Evolutionary conservation across 2,329 filamentous ascomycete species (phyloP), one percentile per base, ranked within the genome.

Genomic region (Trichoderma semiorbis): DNA sequence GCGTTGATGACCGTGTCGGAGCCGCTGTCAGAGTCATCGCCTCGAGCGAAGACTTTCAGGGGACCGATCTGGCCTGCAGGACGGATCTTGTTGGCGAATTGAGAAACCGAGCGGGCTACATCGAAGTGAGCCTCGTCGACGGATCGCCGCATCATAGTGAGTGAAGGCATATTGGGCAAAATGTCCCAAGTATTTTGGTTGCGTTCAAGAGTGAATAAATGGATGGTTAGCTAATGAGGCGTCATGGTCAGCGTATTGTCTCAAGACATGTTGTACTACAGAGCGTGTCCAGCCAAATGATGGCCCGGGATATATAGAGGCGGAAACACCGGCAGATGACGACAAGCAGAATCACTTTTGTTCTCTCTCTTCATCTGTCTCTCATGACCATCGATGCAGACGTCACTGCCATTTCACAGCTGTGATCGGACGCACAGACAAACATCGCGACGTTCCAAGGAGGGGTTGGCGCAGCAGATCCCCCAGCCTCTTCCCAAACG

Each of bases 1-100:
- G 97, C 88, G 79, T 93, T 90, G 80, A 95, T 86, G 84, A 92
- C 90, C 73, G 85, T 88, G 76, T 92, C 84, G 76, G 84, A 83
- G 72, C 82, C 83, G 75, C 86, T 84, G 73, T 79, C 79, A 16
- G 65, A 68, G 73, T 82, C 83, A 76, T 73, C 70, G 47, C 63
- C 34, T 66, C 64, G 68, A 64, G 36, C 47, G 53, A 58, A 63
- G 55, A 70, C 66, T 26, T 69, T 69, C 28, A 69, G 14, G 16
- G 55, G 55, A 30, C 66, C 70, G 32, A 69, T 69, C 67, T 36
- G 70, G 63, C 60, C 47, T 39, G 58, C 47, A 43, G 64, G 50
- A 34, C 58, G 58, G 60, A 64, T 36, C 68, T 70, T 63, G 43
- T 64, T 55, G 43, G 50, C 50, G 60, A 70, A 43, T 63, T 58